These are phyloP conservation scores for Phanerochaete carnosa DNA, from an alignment of 768 basidiomycete genomes.

Conservation along the genomic window DNA sequence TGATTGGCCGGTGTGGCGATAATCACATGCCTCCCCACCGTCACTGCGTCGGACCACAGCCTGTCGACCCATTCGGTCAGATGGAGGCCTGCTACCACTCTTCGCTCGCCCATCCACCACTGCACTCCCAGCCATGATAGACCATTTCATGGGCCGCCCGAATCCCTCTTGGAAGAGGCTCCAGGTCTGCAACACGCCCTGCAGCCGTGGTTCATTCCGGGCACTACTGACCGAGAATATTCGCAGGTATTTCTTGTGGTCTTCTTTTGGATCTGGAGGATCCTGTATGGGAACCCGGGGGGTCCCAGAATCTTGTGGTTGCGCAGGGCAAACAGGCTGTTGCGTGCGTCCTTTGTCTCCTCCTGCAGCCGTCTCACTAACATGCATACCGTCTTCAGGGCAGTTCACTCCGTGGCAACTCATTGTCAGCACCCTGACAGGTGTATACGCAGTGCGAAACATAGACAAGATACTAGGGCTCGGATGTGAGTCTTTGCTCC, in stretches of 20 bases:
- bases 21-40: slow-evolving; percentile 24
- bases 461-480: slow-evolving; percentile 84
- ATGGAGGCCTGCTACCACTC: background rate
- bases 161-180: slow-evolving; percentile 87
- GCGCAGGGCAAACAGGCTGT: slow-evolving; percentile 49
- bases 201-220: background rate
- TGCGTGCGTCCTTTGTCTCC: slow-evolving; percentile 45
- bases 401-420: slow-evolving; percentile 97
- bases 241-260: slow-evolving; percentile 84
- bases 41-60: background rate
- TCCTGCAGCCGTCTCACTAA: background rate
- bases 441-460: slow-evolving; percentile 80
- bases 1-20: slow-evolving; percentile 1
- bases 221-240: background rate
- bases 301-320: slow-evolving; percentile 72
- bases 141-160: slow-evolving; percentile 86
- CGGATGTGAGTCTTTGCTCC: slow-evolving; percentile 49
- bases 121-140: slow-evolving; percentile 63
- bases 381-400: slow-evolving; percentile 35
- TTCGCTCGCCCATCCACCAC: slow-evolving; percentile 1
- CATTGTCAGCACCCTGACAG: slow-evolving; percentile 79
- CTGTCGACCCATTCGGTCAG: background rate
- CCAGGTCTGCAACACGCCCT: slow-evolving; percentile 46
- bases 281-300: slow-evolving; percentile 57
- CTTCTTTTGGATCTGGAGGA: slow-evolving; percentile 87